Percentiles rank a stretch among this genome's conserved stretches.
Conservation (phyloP, 1,284 basidiomycete species). For the Gymnopus androsaceus region DNA sequence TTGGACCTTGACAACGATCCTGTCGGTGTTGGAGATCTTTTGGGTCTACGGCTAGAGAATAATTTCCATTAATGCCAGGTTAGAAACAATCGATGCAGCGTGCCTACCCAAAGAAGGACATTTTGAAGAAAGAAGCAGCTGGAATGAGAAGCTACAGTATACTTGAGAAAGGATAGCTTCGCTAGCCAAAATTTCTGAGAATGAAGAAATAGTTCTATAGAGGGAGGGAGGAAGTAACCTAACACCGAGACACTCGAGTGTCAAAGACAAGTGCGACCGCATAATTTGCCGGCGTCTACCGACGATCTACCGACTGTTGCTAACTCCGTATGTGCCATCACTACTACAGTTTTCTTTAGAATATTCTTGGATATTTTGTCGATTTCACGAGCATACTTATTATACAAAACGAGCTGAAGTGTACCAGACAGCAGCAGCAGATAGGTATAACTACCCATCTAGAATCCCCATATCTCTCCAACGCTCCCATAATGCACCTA, state of each 20-base stretch:
- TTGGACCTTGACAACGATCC: constrained; percentile 45
- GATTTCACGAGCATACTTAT: neutral
- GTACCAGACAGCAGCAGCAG: constrained; percentile 11
- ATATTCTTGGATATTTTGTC: neutral
- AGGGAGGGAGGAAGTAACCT: no score
- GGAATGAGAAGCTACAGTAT: neutral
- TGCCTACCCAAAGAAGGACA: constrained; percentile 36
- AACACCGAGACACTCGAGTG: no score
- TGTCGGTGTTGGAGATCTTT: constrained; percentile 69
- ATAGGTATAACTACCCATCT: constrained; percentile 34
- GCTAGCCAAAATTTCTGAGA: no score
- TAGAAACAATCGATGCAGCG: neutral
- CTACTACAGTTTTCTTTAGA: neutral
- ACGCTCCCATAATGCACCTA: constrained; percentile 86
- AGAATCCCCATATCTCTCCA: constrained; percentile 77
- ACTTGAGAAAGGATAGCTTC: no score
- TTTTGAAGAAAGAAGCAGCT: neutral
- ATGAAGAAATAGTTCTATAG: no score
- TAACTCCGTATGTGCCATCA: no score
- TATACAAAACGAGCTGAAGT: neutral
- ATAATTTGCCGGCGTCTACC: no score
- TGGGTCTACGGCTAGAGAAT: constrained; percentile 43
- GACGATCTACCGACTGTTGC: no score
- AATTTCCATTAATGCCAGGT: constrained; percentile 10
- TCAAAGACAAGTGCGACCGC: no score